Evolutionary conservation across 192 early-diverging fungal species (phyloP).

Genomic region (Obelidium mucronatum): DNA sequence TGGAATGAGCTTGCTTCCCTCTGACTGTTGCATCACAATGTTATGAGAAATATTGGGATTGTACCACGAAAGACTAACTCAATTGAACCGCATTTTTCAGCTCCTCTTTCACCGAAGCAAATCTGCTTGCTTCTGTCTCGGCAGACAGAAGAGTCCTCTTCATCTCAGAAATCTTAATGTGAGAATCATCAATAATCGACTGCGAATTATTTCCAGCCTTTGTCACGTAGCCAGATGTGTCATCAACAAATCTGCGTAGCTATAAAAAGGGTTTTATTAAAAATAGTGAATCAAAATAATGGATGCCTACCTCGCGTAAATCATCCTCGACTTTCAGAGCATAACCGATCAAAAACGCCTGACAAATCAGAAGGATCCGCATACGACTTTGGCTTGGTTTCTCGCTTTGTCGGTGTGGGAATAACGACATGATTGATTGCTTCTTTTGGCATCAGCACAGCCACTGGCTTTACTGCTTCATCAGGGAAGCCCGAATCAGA

Average conservation of each 20-base stretch:
- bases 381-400: background rate
- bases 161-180: constrained; percentile 10
- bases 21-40: too few species aligned
- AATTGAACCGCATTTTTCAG: background rate
- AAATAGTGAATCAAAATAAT: constrained; percentile 6
- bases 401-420: constrained; percentile 13
- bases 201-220: constrained; percentile 10
- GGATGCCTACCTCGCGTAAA: constrained; percentile 4
- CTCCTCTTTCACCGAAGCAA: too few species aligned
- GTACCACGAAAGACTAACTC: background rate
- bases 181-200: constrained; percentile 9
- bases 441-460: background rate
- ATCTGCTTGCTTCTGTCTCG: too few species aligned
- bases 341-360: constrained; percentile 22
- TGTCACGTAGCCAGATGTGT: background rate
- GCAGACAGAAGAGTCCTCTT: background rate
- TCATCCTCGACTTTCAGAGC: constrained; percentile 29
- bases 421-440: background rate
- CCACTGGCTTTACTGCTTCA: background rate
- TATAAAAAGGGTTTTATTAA: background rate
- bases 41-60: too few species aligned
- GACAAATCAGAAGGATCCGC: background rate
- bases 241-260: background rate
- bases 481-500: too few species aligned
- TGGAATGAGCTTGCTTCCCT: constrained; percentile 21